Evolutionary conservation across 2,329 filamentous ascomycete species (phyloP), one percentile per base, ranked within the genome.

Genomic region (Cladosporium sp.): DNA sequence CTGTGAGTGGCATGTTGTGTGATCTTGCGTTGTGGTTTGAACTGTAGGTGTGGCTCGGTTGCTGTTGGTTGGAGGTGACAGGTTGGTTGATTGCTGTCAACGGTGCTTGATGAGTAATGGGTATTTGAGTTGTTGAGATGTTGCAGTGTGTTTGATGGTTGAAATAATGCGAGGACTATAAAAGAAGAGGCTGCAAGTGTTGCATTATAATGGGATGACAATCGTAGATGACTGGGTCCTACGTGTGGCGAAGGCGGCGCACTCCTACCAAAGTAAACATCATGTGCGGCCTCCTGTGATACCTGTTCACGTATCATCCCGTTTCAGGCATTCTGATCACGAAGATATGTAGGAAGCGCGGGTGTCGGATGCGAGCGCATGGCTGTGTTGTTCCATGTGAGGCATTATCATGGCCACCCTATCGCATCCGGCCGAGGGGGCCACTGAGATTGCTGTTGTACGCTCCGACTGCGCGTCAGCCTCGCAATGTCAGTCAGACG

Each of bases 1-100:
- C 10, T 14, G 23, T 46, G 21, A 63, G 49, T 11, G 60, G 49
- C 60, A 63, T 63, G 8, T 25, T 60, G 58, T 16, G 23, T 26
- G 13, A 11, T 16, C n/a, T 6, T 30, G 56, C 2, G 39, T 25
- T 5, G 6, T 34, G 26, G 16, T 49, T 60, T 30, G 18, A 14
- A 21, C 16, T 23, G 28, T 59, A 6, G 39, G 23, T 46, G 28
- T 48, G 25, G 25, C 46, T 58, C 23, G 13, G 6, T 11, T 1
- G 25, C 28, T 28, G 18, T 56, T 23, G 16, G 51, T 2, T 56
- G 28, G 28, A 51, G 4, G 48, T 51, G 48, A 26, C 39, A 46
- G n/a, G 8, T 3, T 53, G 18, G 3, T 18, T 26, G 11, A 18
- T 21, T 53, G 25, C 25, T 53, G 49, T 30, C 26, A 26, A 53